These are phyloP conservation scores for Verbena officinalis DNA, from an alignment of 257 asterid genomes.

Conservation along the genomic window DNA sequence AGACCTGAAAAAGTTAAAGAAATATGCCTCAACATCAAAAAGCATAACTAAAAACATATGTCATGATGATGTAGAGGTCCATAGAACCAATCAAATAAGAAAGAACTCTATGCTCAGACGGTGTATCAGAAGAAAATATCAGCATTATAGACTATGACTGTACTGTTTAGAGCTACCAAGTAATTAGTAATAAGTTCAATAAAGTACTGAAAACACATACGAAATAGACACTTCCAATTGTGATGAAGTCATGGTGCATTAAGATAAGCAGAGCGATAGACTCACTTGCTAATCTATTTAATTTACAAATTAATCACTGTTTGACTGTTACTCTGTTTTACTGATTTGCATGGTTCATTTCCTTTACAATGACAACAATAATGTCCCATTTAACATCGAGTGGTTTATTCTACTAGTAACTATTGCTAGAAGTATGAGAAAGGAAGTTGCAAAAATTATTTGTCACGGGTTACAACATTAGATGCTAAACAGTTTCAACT, in stretches of 20 bases:
- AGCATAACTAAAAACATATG: slow-evolving; percentile 3
- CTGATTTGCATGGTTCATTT: slow-evolving; percentile 1
- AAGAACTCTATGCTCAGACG: slow-evolving; percentile 9
- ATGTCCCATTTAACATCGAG: neutral
- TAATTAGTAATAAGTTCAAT: neutral
- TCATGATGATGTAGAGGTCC: slow-evolving; percentile 19
- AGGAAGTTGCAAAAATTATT: neutral
- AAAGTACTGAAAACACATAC: slow-evolving; percentile 8
- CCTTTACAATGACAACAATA: neutral
- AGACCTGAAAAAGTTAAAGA: slow-evolving; percentile 50
- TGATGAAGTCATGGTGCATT: neutral
- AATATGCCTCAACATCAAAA: slow-evolving; percentile 25
- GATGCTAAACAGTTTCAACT: neutral
- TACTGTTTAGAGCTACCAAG: neutral
- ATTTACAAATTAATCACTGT: too few relatives aligned
- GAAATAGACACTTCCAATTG: slow-evolving; percentile 6
- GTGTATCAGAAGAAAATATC: too few relatives aligned
- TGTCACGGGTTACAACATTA: neutral
- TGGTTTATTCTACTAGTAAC: neutral
- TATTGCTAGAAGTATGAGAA: neutral
- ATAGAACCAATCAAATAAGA: neutral
- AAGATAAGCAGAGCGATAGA: neutral
- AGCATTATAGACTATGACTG: neutral
- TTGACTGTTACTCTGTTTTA: neutral
- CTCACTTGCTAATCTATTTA: neutral